Evolutionary conservation across 345 rosid species (phyloP), one percentile per base, ranked within the genome.

Genomic region (Populus euphratica): DNA sequence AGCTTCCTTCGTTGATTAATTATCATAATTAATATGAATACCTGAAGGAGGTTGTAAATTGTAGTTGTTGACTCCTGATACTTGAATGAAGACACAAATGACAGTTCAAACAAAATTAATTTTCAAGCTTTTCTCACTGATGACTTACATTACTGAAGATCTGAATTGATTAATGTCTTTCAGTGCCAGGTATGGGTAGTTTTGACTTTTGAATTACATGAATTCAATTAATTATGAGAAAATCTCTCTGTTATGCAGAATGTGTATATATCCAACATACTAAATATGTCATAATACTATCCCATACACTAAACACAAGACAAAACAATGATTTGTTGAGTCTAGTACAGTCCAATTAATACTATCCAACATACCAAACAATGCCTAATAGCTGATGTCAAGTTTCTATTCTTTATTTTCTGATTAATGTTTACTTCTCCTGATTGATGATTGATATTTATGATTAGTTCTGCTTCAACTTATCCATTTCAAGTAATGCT

Each of bases 1-100:
- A 62, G 82, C 84, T 73, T 82, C 86, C 50, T 87, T 76, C 66
- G 76, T 80, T 33, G 74, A 82, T 78, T 86, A 83, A 84, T 80
- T 68, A 63, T 39, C 56, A 61, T 77, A 80, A 59, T 75, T 68
- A 64, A 76, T 69, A 38, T 69, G 64, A 71, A 43, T 74, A 68
- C 73, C 61, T 50, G 44, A 59, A 25, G 73, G 77, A 59, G 68
- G 31, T 79, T 80, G 84, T 84, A 76, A 79, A 79, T 68, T 43
- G 61, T 64, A 70, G 83, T 63, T 43, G 72, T 69, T 41, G 52
- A 77, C 75, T 77, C 78, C 81, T 69, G 78, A 76, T 75, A 76
- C 63, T 76, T 73, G 59, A 68, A 70, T 29, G 77, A 82, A 81
- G 83, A 83, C 72, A 79, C 29, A 20, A 27, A 69, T 72, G 69